Conservation (phyloP, 1,284 basidiomycete species). For the Microstroma glucosiphilum region DNA sequence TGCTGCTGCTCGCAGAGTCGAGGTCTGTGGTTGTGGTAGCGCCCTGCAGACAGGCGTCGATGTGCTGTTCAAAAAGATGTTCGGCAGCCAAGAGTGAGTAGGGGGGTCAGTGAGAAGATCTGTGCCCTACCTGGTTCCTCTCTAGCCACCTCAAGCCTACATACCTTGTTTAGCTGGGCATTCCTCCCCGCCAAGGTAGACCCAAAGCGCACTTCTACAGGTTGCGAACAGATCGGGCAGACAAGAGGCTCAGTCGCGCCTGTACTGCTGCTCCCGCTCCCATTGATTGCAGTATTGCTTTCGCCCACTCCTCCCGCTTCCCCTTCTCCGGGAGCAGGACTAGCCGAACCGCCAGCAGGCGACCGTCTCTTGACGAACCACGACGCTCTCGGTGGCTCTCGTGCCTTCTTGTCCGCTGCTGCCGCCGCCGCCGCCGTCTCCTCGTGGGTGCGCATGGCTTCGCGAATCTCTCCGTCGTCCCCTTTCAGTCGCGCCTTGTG, state of each 20-base stretch:
- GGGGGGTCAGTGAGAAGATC: neutral
- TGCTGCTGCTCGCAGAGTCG: neutral
- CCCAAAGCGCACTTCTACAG: conserved; percentile 1
- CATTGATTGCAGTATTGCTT: no score
- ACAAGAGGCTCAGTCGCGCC: neutral
- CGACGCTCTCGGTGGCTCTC: neutral
- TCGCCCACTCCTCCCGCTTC: no score
- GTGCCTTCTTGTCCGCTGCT: neutral
- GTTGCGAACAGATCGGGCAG: conserved; percentile 2
- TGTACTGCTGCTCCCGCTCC: neutral
- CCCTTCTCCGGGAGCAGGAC: no score
- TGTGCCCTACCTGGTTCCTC: neutral
- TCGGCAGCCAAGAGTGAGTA: neutral
- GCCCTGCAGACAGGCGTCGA: neutral
- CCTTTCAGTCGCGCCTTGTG: neutral
- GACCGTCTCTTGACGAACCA: neutral
- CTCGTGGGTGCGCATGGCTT: no score
- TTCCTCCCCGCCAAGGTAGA: neutral
- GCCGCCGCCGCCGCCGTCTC: neutral
- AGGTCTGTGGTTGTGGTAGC: neutral
- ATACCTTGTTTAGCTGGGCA: conserved; percentile 3
- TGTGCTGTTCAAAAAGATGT: neutral
- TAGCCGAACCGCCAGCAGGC: neutral
- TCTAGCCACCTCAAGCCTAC: neutral
- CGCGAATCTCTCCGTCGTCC: neutral